Base-by-base conservation (phyloP, 2,329 filamentous ascomycete species). In the Ophiosphaerella herpotricha region DNA sequence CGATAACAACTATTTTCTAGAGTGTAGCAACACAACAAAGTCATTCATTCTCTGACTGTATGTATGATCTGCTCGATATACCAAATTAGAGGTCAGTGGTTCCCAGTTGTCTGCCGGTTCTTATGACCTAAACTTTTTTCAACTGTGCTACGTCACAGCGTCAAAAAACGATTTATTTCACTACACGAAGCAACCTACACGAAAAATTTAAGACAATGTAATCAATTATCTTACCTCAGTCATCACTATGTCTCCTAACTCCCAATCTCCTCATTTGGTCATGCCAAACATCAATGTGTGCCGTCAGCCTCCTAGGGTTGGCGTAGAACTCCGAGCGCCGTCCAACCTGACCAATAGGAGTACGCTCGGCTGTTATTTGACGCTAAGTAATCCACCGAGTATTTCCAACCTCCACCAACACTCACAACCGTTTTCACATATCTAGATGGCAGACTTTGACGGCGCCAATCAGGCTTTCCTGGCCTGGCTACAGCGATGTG, bases 401-500 rank as follows among this genome's bases (percentile, higher is more conserved):
- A 54, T 54, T 55, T 55, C 52, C 50, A 43, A 52, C 58, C 54
- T 56, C 55, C 44, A 38, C 47, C 48, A 37, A 46, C 55, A 40
- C 39, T 44, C 51, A 45, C 48, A 21, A 14, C 44, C 29, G 40
- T 43, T 37, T 24, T 33, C 21, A 34, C 38, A 29, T 29, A 29
- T 33, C 31, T 43, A 9, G 33, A 71, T 72, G 70, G 56, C 63
- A 14, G 49, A 64, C 51, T 76, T 75, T 52, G 60, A 79, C 57
- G 61, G 67, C 53, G 74, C 75, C 61, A 82, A 79, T 36, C 73
- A 75, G 49, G 69, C 68, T 8, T 88, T 88, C 61, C 59, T 84
- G 53, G 61, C 74, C 47, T 89, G 85, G 85, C 78, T 88, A 33
- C 68, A 72, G 37, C 73, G 74, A 37, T 74, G 75, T 26, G 80